Percentiles rank a stretch among this genome's conserved stretches.
These are phyloP conservation scores for Penicillium turbatum DNA, from an alignment of 495 filamentous ascomycete genomes.

Conservation along the genomic window DNA sequence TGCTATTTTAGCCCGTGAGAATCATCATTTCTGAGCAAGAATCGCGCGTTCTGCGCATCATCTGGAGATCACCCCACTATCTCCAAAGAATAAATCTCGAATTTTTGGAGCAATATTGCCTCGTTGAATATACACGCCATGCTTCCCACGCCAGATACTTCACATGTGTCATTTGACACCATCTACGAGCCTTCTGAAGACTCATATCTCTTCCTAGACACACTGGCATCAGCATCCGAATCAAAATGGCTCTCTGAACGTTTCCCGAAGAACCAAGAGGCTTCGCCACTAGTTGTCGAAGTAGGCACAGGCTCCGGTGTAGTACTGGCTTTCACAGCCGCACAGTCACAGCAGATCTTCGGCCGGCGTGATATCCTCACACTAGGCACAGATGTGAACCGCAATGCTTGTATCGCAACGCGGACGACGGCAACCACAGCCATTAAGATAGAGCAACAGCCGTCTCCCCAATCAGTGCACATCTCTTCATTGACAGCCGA, in stretches of 20 bases:
- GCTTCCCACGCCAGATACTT: conserved; percentile 89
- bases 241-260: conserved; percentile 63
- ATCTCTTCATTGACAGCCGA: conserved; percentile 63
- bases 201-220: conserved; percentile 91
- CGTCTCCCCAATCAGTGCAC: conserved; percentile 33
- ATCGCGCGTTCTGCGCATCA: background rate
- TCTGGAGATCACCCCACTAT: conserved; percentile 2
- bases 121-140: conserved; percentile 38
- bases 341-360: conserved; percentile 68
- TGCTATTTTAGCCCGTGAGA: background rate
- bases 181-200: conserved; percentile 96
- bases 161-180: conserved; percentile 77
- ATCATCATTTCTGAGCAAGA: background rate
- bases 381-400: conserved; percentile 76
- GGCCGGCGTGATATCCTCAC: conserved; percentile 65
- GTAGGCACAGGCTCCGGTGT: conserved; percentile 88
- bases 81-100: background rate
- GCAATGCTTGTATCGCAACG: conserved; percentile 69
- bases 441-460: conserved; percentile 29
- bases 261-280: conserved; percentile 32
- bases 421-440: conserved; percentile 57
- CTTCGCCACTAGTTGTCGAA: conserved; percentile 69
- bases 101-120: background rate
- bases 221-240: conserved; percentile 69
- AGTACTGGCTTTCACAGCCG: conserved; percentile 78